Evolutionary conservation across 208 protist species (phyloP).

Genomic region (Leishmania major): DNA sequence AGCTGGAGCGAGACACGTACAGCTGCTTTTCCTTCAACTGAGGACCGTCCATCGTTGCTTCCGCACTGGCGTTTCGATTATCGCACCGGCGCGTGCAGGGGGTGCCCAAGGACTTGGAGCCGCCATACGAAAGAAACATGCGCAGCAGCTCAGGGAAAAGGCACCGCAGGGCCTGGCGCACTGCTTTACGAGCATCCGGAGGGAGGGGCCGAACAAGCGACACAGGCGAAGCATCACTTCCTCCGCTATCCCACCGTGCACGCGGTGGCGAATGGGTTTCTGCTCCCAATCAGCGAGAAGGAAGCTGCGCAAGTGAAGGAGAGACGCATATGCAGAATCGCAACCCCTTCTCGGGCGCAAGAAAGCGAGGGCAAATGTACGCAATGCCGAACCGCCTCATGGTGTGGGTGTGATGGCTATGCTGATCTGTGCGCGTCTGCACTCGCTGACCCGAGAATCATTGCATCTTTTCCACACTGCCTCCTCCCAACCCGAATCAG

Average conservation of each 20-base stretch:
- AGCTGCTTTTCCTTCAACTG: constrained; percentile 12
- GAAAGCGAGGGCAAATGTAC: not conserved
- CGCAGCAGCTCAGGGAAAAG: not conserved
- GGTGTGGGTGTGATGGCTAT: not conserved
- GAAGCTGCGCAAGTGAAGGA: not conserved
- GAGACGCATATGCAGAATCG: not conserved
- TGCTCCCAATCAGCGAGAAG: not conserved
- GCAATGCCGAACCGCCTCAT: not conserved
- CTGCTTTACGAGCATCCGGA: not conserved
- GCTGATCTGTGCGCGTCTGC: not conserved
- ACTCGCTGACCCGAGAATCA: not conserved
- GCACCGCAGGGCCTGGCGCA: not conserved
- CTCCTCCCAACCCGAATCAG: not conserved
- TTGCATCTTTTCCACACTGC: not conserved
- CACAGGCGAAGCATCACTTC: not conserved
- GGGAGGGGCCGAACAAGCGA: not conserved
- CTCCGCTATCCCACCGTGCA: not conserved
- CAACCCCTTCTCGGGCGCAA: not conserved
- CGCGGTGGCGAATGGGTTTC: not conserved
- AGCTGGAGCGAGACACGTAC: constrained; percentile 11
- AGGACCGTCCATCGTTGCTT: not conserved
- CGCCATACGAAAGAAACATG: not conserved
- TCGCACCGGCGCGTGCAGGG: not conserved
- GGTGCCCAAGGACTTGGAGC: not conserved
- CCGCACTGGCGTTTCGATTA: not conserved